These are phyloP conservation scores for Podila epigama DNA, from an alignment of 192 early-diverging fungal species.

Conservation along the genomic window DNA sequence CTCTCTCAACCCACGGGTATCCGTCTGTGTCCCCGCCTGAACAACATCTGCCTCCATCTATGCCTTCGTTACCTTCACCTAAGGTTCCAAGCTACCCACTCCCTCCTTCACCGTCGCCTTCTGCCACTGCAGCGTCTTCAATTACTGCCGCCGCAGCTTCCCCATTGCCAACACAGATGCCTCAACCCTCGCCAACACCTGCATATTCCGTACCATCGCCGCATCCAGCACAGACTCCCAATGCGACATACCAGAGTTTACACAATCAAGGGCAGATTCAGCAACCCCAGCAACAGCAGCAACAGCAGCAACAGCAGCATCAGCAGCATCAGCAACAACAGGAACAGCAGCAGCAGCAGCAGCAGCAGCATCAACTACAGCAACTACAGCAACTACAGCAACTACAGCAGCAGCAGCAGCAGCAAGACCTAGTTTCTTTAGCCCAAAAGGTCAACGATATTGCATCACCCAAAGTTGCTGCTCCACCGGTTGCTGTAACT, in stretches of 20 bases:
- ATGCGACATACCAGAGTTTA: not conserved
- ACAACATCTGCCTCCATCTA: constrained; percentile 19
- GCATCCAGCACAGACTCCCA: not conserved
- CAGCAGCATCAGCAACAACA: not conserved
- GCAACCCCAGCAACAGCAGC: constrained; percentile 12
- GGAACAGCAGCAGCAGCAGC: not conserved
- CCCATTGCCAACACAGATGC: not conserved
- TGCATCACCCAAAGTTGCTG: not conserved
- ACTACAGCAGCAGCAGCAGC: not conserved
- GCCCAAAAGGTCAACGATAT: too few relatives aligned
- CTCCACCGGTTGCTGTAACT: not conserved
- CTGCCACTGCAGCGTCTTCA: not conserved
- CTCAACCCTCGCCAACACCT: constrained; percentile 13
- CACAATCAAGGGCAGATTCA: constrained; percentile 9
- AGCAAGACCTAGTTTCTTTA: too few relatives aligned
- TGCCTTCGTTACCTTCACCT: constrained; percentile 33
- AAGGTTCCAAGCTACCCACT: constrained; percentile 14
- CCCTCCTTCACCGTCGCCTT: constrained; percentile 16
- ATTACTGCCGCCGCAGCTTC: not conserved
- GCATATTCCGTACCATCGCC: not conserved
- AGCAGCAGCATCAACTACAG: not conserved
- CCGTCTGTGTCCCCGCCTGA: constrained; percentile 17
- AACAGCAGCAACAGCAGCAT: constrained; percentile 13
- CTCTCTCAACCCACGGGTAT: constrained; percentile 21
- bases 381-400: constrained; percentile 8